phyloP scores from a whole-genome alignment of 352 stramenopile genomes.

The Globisporangium orthogonon region DNA sequence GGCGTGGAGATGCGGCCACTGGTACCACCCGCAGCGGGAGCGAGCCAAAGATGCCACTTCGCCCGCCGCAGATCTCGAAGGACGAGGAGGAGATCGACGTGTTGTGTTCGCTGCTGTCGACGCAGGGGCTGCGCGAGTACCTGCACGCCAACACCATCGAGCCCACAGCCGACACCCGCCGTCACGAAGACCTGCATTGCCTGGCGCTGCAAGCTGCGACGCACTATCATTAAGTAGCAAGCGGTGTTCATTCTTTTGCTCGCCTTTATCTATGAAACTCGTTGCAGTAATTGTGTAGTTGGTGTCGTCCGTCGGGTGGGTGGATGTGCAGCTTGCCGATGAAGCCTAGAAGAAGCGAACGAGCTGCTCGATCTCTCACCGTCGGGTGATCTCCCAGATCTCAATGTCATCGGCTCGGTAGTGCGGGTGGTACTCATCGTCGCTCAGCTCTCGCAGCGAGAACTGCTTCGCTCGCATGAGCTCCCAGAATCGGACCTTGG shows the following conservation, averaged over 20 bases:
- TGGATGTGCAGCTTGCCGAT: no score
- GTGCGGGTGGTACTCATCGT: slow-evolving; percentile 60
- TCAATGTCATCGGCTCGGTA: slow-evolving; percentile 86
- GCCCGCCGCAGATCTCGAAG: slow-evolving; percentile 10
- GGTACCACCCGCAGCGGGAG: slow-evolving; percentile 14
- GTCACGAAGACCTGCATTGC: slow-evolving; percentile 67
- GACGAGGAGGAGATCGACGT: slow-evolving; percentile 57
- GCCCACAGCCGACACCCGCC: slow-evolving; percentile 16
- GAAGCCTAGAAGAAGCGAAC: no score
- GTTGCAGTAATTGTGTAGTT: not conserved
- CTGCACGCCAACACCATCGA: slow-evolving; percentile 58
- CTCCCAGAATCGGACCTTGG: slow-evolving; percentile 72
- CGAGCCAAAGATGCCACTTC: slow-evolving; percentile 2
- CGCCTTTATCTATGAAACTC: not conserved
- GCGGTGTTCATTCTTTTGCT: not conserved
- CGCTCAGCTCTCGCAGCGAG: slow-evolving; percentile 39
- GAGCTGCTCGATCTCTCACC: not conserved
- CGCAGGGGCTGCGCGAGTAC: slow-evolving; percentile 54
- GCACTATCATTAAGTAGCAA: not conserved
- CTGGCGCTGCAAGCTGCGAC: slow-evolving; percentile 43
- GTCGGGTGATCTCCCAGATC: slow-evolving; percentile 65
- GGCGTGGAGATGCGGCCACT: slow-evolving; percentile 14
- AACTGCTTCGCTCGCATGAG: slow-evolving; percentile 49
- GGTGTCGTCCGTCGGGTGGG: not conserved
- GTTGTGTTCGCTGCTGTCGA: slow-evolving; percentile 79